Conservation (phyloP, 2,329 filamentous ascomycete species). For the Scedosporium minutisporum region DNA sequence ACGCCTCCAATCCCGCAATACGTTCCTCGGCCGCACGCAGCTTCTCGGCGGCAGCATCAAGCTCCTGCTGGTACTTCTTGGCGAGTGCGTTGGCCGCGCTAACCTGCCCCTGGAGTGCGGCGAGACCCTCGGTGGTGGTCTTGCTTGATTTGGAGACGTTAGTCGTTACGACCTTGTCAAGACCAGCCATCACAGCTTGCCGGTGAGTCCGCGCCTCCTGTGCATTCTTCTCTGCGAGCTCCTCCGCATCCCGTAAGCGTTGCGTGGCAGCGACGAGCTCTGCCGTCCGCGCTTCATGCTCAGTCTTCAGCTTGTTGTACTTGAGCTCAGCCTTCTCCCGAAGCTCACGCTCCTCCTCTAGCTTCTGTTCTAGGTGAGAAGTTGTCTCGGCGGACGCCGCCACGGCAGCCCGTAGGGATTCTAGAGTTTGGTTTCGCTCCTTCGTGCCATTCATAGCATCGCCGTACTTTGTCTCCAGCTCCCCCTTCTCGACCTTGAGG, state of each 20-base stretch:
- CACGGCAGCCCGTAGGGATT: conserved; percentile 68
- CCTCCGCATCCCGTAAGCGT: conserved; percentile 74
- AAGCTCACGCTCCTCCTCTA: conserved; percentile 72
- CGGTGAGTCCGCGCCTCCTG: conserved; percentile 81
- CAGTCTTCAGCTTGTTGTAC: conserved; percentile 63
- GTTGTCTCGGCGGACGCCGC: conserved; percentile 70
- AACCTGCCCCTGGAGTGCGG: conserved; percentile 70
- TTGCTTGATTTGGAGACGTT: conserved; percentile 37
- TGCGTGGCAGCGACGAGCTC: conserved; percentile 69
- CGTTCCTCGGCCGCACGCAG: conserved; percentile 88
- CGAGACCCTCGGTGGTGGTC: conserved; percentile 55
- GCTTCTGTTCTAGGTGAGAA: conserved; percentile 64
- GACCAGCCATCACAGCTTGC: conserved; percentile 68
- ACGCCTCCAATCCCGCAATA: conserved; percentile 90
- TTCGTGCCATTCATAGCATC: conserved; percentile 57
- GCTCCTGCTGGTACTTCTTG: conserved; percentile 80
- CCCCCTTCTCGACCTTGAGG: conserved; percentile 77
- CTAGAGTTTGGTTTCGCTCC: conserved; percentile 62
- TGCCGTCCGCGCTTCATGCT: conserved; percentile 70
- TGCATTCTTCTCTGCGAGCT: conserved; percentile 77
- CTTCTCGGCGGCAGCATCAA: conserved; percentile 78
- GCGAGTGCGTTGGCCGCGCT: conserved; percentile 69
- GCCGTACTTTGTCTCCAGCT: conserved; percentile 59
- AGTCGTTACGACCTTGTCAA: conserved; percentile 60
- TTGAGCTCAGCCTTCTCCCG: conserved; percentile 69